Conservation (phyloP, 768 basidiomycete genomes). For the Phlebiopsis flavidoalba region DNA sequence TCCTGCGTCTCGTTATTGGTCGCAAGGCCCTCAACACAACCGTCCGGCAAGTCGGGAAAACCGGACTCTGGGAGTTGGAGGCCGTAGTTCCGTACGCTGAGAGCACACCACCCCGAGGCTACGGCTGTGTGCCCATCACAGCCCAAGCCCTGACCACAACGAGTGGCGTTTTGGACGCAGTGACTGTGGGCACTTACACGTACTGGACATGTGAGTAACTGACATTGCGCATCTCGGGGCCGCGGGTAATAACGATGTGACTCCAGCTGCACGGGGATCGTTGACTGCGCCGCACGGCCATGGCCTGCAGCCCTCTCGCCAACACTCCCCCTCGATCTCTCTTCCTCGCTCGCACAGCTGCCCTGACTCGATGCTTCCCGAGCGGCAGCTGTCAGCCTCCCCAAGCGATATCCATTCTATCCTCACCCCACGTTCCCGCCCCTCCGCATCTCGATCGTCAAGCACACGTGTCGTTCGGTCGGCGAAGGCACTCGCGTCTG, state of each 20-base stretch:
- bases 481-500: background rate
- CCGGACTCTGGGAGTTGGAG: conserved; percentile 60
- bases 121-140: conserved; percentile 46
- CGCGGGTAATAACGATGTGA: background rate
- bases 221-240: conserved; percentile 2
- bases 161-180: conserved; percentile 52
- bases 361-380: background rate
- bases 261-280: background rate
- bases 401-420: conserved; percentile 7
- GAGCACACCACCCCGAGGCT: conserved; percentile 30
- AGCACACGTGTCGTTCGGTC: conserved; percentile 24
- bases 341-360: conserved; percentile 11
- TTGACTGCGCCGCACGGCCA: background rate
- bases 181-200: conserved; percentile 68
- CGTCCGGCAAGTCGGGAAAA: conserved; percentile 47
- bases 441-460: conserved; percentile 37
- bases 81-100: conserved; percentile 54
- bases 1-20: conserved; percentile 73
- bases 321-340: conserved; percentile 5
- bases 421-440: conserved; percentile 19
- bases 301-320: background rate
- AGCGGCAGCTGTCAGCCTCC: conserved; percentile 1
- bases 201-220: conserved; percentile 48
- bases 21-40: conserved; percentile 61
- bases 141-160: conserved; percentile 58